Percentiles rank a stretch among this genome's conserved stretches.
These are phyloP conservation scores for Candida silvicultrix DNA, from an alignment of 805 yeast species.

Conservation along the genomic window DNA sequence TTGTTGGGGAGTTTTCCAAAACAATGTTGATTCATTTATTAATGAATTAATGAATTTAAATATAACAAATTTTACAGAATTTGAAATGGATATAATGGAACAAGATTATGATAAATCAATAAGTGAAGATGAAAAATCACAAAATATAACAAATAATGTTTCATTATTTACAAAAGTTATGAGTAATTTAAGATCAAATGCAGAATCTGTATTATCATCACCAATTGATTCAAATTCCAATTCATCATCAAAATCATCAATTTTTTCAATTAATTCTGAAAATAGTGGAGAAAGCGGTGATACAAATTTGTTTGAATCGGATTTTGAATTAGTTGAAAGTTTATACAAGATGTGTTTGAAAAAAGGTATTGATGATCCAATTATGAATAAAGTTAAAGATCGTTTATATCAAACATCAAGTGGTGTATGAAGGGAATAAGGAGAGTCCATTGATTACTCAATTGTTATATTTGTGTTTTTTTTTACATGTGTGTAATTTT, in stretches of 20 bases:
- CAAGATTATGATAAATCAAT: background rate
- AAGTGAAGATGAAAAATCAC: background rate
- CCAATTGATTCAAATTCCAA: background rate
- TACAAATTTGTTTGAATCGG: conserved; percentile 4
- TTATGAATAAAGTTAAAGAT: conserved; percentile 14
- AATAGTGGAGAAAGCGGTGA: too few species aligned
- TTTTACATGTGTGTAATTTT: too few species aligned
- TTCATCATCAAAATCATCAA: conserved; percentile 2
- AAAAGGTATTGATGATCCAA: conserved; percentile 15
- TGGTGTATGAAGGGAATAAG: too few species aligned
- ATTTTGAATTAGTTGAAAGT: conserved; percentile 13
- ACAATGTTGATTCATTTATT: conserved; percentile 29
- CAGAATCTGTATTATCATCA: conserved; percentile 6
- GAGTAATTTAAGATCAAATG: conserved; percentile 2
- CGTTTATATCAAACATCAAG: conserved; percentile 2
- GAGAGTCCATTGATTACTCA: background rate
- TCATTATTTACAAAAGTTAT: conserved; percentile 5
- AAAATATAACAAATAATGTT: background rate
- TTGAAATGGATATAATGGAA: conserved; percentile 5
- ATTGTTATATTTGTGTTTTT: too few species aligned
- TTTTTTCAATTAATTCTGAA: background rate
- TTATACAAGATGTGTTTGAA: conserved; percentile 17
- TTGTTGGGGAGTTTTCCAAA: conserved; percentile 35
- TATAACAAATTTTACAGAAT: conserved; percentile 6
- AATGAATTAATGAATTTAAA: conserved; percentile 21